Conservation (phyloP, 495 filamentous ascomycete species). For the Penicillium alfredii region DNA sequence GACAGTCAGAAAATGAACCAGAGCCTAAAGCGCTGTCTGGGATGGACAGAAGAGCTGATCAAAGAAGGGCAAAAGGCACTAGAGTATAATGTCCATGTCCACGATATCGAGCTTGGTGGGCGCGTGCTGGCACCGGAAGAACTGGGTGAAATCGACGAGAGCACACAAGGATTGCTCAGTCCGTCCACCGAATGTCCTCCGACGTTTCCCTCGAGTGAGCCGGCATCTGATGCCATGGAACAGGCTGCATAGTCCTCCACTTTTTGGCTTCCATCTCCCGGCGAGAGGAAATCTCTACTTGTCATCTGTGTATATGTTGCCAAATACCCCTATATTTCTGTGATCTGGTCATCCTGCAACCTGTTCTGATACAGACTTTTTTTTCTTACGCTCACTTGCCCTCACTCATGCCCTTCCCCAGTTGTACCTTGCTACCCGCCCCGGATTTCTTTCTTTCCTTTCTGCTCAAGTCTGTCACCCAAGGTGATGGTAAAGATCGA, state of each 20-base stretch:
- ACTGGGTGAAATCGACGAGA: constrained; percentile 47
- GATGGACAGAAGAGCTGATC: constrained; percentile 84
- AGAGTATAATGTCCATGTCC: constrained; percentile 66
- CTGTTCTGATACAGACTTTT: constrained; percentile 7
- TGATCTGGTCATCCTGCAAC: constrained; percentile 2
- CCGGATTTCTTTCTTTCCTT: constrained; percentile 7
- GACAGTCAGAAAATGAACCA: constrained; percentile 94
- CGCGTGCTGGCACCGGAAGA: constrained; percentile 68
- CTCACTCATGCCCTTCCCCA: not conserved
- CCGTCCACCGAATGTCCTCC: constrained; percentile 24
- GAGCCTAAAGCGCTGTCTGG: constrained; percentile 79
- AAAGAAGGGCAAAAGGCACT: constrained; percentile 81
- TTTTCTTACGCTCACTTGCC: constrained; percentile 2
- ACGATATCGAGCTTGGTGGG: constrained; percentile 76
- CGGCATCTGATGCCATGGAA: constrained; percentile 11
- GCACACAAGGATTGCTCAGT: constrained; percentile 31
- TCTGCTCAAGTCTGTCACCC: constrained; percentile 1
- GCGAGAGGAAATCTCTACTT: constrained; percentile 15
- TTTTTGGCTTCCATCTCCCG: constrained; percentile 22
- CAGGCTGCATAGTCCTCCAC: constrained; percentile 4
- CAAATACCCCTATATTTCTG: constrained; percentile 20
- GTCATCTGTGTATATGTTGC: too few species aligned
- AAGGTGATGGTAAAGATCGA: constrained; percentile 4
- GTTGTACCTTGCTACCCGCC: constrained; percentile 7
- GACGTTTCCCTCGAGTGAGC: too few species aligned